phyloP scores from a whole-genome alignment of 306 rosid species.

The Rubus parviflorus region DNA sequence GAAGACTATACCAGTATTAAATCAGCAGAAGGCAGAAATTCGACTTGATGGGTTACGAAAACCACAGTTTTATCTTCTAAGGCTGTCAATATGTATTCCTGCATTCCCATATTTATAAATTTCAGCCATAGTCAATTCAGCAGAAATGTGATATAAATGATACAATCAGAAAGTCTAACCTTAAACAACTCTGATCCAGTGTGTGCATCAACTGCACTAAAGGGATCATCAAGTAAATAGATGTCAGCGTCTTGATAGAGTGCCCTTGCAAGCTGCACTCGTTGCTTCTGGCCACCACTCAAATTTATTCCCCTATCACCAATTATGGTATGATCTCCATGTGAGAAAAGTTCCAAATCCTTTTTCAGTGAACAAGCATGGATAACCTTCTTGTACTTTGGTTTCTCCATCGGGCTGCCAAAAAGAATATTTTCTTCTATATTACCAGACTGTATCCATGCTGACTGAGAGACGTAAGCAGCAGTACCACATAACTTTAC shows the following conservation, averaged over 20 bases:
- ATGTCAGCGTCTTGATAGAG: slow-evolving; percentile 91
- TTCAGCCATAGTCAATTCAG: slow-evolving; percentile 36
- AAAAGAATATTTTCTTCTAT: slow-evolving; percentile 91
- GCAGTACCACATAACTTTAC: slow-evolving; percentile 81
- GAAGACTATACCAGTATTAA: slow-evolving; percentile 72
- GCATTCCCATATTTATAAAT: slow-evolving; percentile 45
- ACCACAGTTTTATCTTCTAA: slow-evolving; percentile 82
- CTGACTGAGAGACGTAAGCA: slow-evolving; percentile 91
- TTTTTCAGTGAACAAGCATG: slow-evolving; percentile 87
- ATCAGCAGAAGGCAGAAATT: slow-evolving; percentile 92
- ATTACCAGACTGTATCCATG: slow-evolving; percentile 95
- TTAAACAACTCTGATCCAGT: slow-evolving; percentile 83
- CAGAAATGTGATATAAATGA: slow-evolving; percentile 21
- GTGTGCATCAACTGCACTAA: slow-evolving; percentile 98
- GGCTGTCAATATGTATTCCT: slow-evolving; percentile 95
- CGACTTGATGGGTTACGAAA: slow-evolving; percentile 98
- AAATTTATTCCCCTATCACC: slow-evolving; percentile 95
- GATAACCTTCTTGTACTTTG: slow-evolving; percentile 90
- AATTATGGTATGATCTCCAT: slow-evolving; percentile 90
- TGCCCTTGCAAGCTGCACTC: slow-evolving; percentile 95
- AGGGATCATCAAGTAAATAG: slow-evolving; percentile 95
- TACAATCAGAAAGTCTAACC: slow-evolving; percentile 41
- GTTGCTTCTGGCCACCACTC: slow-evolving; percentile 97
- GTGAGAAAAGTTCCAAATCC: slow-evolving; percentile 85
- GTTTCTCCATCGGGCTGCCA: slow-evolving; percentile 84